Conservation (phyloP, 257 asterid genomes). For the Solanum lycopersicoides region DNA sequence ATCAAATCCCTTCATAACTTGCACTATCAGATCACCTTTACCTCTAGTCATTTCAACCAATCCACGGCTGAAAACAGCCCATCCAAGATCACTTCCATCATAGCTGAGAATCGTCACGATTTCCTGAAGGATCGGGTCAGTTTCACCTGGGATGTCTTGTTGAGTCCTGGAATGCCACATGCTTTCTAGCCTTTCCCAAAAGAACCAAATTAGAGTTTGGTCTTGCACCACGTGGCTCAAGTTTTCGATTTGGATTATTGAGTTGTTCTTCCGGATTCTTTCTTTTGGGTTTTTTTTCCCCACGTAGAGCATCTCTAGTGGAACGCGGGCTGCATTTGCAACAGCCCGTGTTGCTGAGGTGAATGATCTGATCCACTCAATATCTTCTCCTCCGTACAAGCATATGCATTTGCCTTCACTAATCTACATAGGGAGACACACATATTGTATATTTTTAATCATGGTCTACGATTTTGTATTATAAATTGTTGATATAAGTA, state of each 20-base stretch:
- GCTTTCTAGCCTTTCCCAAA: slow-evolving; percentile 82
- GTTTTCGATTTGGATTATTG: slow-evolving; percentile 10
- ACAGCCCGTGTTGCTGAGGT: too few relatives aligned
- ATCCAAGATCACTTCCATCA: slow-evolving; percentile 63
- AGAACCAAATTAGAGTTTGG: slow-evolving; percentile 49
- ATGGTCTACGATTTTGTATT: too few relatives aligned
- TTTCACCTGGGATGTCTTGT: slow-evolving; percentile 42
- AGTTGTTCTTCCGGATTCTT: too few relatives aligned
- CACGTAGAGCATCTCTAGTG: too few relatives aligned
- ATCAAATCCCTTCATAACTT: slow-evolving; percentile 19
- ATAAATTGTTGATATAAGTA: not conserved
- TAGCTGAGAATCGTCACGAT: slow-evolving; percentile 46
- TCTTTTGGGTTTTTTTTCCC: too few relatives aligned
- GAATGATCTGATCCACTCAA: not conserved
- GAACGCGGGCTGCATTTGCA: too few relatives aligned
- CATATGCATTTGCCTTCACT: slow-evolving; percentile 48
- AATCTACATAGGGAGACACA: slow-evolving; percentile 19
- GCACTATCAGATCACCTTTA: slow-evolving; percentile 31
- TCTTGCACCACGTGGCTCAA: slow-evolving; percentile 53
- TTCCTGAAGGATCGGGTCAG: slow-evolving; percentile 57
- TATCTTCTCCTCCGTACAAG: slow-evolving; percentile 85
- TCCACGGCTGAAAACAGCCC: slow-evolving; percentile 76
- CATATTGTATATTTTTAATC: not conserved
- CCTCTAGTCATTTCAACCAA: slow-evolving; percentile 42
- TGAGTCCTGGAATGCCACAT: slow-evolving; percentile 90